phyloP scores from a whole-genome alignment of 441 rosid genomes.

The Breynia disticha region DNA sequence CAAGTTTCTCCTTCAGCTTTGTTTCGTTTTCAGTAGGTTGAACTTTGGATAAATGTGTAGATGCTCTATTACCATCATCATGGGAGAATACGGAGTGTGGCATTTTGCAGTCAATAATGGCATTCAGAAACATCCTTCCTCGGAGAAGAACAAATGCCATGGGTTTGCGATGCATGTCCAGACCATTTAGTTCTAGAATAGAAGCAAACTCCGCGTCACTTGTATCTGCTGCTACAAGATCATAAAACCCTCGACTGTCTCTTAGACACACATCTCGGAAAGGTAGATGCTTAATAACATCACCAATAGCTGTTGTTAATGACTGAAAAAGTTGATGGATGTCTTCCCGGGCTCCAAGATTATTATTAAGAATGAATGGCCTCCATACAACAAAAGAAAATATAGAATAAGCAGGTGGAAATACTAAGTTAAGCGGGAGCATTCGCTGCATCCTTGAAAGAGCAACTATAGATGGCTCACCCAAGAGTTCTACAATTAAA shows the following conservation, averaged over 20 bases:
- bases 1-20: slow-evolving; percentile 79
- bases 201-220: slow-evolving; percentile 84
- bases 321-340: slow-evolving; percentile 69
- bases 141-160: slow-evolving; percentile 84
- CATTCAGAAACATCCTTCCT: slow-evolving; percentile 83
- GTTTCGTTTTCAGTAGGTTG: slow-evolving; percentile 46
- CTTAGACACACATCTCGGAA: slow-evolving; percentile 93
- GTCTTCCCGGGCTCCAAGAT: slow-evolving; percentile 62
- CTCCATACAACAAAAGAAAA: slow-evolving; percentile 83
- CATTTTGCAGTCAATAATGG: slow-evolving; percentile 75
- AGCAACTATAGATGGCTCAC: slow-evolving; percentile 79
- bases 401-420: slow-evolving; percentile 89
- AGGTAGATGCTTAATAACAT: slow-evolving; percentile 77
- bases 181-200: slow-evolving; percentile 54
- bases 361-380: slow-evolving; percentile 48
- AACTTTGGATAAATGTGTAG: slow-evolving; percentile 43
- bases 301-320: slow-evolving; percentile 58
- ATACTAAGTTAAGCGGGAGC: slow-evolving; percentile 80
- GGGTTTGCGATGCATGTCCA: slow-evolving; percentile 62
- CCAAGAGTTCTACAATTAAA: slow-evolving; percentile 76
- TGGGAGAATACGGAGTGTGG: slow-evolving; percentile 39
- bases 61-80: slow-evolving; percentile 45
- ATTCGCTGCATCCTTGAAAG: slow-evolving; percentile 91
- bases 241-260: slow-evolving; percentile 76
- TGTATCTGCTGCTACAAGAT: slow-evolving; percentile 74